Percentiles rank a stretch among this genome's conserved stretches.
phyloP scores from a whole-genome alignment of 1,284 basidiomycete genomes.

The Phaffia rhodozyma region DNA sequence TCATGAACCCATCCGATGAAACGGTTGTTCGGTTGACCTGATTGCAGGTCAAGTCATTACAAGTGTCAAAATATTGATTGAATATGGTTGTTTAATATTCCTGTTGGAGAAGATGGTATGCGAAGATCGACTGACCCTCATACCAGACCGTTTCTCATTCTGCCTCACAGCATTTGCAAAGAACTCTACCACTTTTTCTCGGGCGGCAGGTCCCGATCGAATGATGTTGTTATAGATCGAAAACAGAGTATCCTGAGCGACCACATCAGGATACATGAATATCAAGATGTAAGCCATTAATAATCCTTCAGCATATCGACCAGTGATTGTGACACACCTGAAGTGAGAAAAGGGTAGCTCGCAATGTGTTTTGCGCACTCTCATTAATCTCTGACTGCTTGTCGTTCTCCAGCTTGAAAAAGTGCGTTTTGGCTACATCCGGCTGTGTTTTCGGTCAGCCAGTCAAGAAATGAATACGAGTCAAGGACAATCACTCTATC shows the following conservation, averaged over 20 bases:
- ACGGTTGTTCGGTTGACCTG: slow-evolving; percentile 75
- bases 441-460: slow-evolving; percentile 43
- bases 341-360: slow-evolving; percentile 64
- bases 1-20: slow-evolving; percentile 84
- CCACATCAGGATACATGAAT: slow-evolving; percentile 7
- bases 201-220: slow-evolving; percentile 61
- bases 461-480: neutral
- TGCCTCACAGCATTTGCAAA: slow-evolving; percentile 62
- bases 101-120: neutral
- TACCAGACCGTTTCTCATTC: slow-evolving; percentile 77
- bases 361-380: slow-evolving; percentile 66
- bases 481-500: neutral
- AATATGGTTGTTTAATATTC: neutral
- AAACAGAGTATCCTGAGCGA: slow-evolving; percentile 59
- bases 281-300: slow-evolving; percentile 1
- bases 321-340: slow-evolving; percentile 44
- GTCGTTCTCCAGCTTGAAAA: slow-evolving; percentile 68
- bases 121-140: slow-evolving; percentile 47
- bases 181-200: slow-evolving; percentile 75
- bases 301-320: neutral
- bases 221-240: slow-evolving; percentile 80
- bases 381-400: slow-evolving; percentile 56
- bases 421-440: slow-evolving; percentile 61
- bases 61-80: neutral
- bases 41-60: slow-evolving; percentile 2